Conservation (phyloP, 2,329 filamentous ascomycete genomes). For the Lecanicillium sp. region DNA sequence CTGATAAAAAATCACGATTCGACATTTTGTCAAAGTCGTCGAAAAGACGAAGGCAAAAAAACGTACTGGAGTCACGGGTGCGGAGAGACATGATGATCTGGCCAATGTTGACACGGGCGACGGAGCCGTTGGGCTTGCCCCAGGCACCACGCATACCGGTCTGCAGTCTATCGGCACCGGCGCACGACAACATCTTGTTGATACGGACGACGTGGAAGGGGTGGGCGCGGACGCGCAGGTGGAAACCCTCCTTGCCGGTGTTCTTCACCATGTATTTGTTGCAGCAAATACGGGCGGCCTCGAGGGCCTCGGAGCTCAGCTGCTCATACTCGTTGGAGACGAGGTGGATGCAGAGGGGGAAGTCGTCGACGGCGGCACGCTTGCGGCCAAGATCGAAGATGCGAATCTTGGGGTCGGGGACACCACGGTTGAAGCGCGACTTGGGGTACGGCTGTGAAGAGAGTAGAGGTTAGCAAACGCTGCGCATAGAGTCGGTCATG, state of each 20-base stretch:
- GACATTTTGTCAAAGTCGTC: background rate
- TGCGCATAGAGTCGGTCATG: conserved; percentile 17
- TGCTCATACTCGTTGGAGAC: conserved; percentile 99
- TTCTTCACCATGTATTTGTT: conserved; percentile 90
- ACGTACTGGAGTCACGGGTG: conserved; percentile 86
- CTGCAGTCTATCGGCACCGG: conserved; percentile 99
- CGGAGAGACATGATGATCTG: conserved; percentile 97
- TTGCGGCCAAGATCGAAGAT: conserved; percentile 99
- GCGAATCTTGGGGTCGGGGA: conserved; percentile 75
- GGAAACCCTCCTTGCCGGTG: conserved; percentile 67
- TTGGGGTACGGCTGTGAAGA: conserved; percentile 81
- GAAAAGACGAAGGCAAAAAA: too few relatives aligned
- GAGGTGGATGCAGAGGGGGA: conserved; percentile 98
- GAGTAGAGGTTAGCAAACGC: background rate
- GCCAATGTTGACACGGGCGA: conserved; percentile 99
- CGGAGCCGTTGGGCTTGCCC: conserved; percentile 98
- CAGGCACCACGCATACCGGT: conserved; percentile 99
- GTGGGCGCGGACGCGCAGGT: conserved; percentile 79
- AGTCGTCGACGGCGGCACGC: conserved; percentile 98
- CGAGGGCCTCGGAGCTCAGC: conserved; percentile 97
- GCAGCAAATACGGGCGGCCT: conserved; percentile 99
- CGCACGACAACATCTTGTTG: conserved; percentile 99
- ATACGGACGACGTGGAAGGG: conserved; percentile 99
- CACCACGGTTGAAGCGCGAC: conserved; percentile 99
- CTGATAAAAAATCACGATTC: too few relatives aligned